These are phyloP conservation scores for Solanum hybrid DNA, from an alignment of 305 asterid genomes.

Conservation along the genomic window DNA sequence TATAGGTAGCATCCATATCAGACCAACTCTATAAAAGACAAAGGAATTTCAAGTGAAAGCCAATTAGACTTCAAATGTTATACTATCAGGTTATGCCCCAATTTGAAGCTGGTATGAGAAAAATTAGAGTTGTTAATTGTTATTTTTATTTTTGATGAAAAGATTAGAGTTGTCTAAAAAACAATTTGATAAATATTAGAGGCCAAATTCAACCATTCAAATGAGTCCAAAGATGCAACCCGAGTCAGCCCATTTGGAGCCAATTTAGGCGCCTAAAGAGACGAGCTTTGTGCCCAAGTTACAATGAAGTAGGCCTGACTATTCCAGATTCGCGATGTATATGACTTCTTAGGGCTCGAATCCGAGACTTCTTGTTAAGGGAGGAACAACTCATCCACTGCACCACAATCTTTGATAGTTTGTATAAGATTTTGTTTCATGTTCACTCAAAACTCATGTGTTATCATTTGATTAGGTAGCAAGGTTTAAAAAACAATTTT, in stretches of 20 bases:
- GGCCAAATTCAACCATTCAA: not conserved
- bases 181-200: not conserved
- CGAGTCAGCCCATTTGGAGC: not conserved
- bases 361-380: accelerated
- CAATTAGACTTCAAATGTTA: not conserved
- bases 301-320: not conserved
- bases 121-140: not conserved
- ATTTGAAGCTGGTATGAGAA: not conserved
- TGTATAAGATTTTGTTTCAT: too few species aligned
- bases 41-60: not conserved
- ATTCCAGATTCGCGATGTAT: not conserved
- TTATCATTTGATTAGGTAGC: not conserved
- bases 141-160: not conserved
- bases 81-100: not conserved
- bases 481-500: too few species aligned
- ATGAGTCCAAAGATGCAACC: not conserved
- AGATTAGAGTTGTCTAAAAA: not conserved
- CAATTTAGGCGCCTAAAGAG: not conserved
- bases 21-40: not conserved
- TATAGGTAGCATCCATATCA: not conserved
- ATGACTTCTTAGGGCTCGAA: too few species aligned
- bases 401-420: not conserved
- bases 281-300: not conserved
- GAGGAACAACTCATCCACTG: too few species aligned
- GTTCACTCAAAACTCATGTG: not conserved